A percentile compares a stretch with the other conserved stretches of the same genome.
Evolutionary conservation across 23 red algal genomes (phyloP).

Genomic region (Porphyridium purpureum): DNA sequence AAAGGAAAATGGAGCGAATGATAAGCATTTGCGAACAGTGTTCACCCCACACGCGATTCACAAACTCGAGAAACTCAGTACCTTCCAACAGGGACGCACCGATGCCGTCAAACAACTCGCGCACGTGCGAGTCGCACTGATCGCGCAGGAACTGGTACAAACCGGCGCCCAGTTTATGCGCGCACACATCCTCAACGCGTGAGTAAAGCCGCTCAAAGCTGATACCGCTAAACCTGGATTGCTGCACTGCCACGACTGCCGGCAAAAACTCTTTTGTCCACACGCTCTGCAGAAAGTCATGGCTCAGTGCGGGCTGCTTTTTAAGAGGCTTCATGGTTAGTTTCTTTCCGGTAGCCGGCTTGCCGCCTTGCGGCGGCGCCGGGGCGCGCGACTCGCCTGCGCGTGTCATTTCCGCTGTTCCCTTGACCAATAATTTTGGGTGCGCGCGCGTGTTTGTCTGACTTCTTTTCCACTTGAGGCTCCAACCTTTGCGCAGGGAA

Average conservation of each 20-base stretch:
- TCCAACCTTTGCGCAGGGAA: no score
- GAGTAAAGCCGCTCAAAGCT: conserved; percentile 65
- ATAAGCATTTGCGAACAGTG: conserved; percentile 46
- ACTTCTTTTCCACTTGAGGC: no score
- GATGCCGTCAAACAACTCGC: conserved; percentile 3
- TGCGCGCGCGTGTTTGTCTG: no score
- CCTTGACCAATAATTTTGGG: no score
- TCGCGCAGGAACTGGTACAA: conserved; percentile 29
- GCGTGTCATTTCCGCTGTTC: no score
- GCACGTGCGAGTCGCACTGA: conserved; percentile 37
- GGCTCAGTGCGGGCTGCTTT: no score
- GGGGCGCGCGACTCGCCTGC: no score
- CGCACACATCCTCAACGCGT: conserved; percentile 50
- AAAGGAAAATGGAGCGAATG: conserved; percentile 71
- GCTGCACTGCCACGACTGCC: background rate
- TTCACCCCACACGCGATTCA: conserved; percentile 32
- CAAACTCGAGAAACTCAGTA: conserved; percentile 22
- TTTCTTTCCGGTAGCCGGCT: no score
- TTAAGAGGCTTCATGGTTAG: no score
- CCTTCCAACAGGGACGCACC: conserved; percentile 1
- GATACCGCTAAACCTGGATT: background rate
- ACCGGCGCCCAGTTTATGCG: conserved; percentile 35
- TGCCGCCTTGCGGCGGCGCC: no score
- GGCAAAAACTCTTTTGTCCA: no score
- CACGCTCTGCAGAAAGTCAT: no score